Evolutionary conservation across 2,329 filamentous ascomycete species (phyloP), one percentile per base, ranked within the genome.

Genomic region (Elsinoe fawcettii): DNA sequence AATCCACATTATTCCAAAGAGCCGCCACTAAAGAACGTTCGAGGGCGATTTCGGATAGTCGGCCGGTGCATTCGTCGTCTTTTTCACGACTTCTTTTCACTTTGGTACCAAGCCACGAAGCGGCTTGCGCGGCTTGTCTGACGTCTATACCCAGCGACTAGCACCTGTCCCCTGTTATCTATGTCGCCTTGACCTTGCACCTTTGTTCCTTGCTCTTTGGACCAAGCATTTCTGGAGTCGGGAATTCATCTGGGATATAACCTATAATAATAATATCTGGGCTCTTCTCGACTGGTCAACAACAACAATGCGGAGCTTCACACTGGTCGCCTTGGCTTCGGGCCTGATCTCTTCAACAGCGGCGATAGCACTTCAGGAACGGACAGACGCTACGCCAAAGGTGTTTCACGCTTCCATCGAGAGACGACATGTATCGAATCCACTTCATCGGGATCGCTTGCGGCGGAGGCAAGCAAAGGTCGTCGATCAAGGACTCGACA

Each of bases 401-500:
- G 78, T 79, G 12, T 68, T 81, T 18, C 66, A 73, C 12, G 70
- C 80, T 55, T 73, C 77, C 55, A 80, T 81, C 41, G 70, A 79
- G 61, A 75, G 80, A 41, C 74, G 71, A 59, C 62, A 74, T 58
- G 66, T 78, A 27, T 41, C 61, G 2, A 71, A 80, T 62, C 77
- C 77, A 2, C 59, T 78, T 14, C 63, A 66, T 22, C 73, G 75
- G 63, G 77, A 82, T 61, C 71, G 66, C 43, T 63, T 73, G 59
- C 73, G 77, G 56, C 69, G 75, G 61, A 72, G 71, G 56, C 69
- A 68, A 56, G 64, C 70, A 57, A 64, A 73, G 51, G 77, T 75
- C 0, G 70, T 81, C 5, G 67, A 69, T 32, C 72, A 76, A 60
- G 70, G 66, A 2, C 70, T 84, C 54, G 77, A 80, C 65, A 84